Percentiles rank a stretch among this genome's conserved stretches.
Conservation (phyloP, 352 stramenopile genomes). For the Aphanomyces invadans region DNA sequence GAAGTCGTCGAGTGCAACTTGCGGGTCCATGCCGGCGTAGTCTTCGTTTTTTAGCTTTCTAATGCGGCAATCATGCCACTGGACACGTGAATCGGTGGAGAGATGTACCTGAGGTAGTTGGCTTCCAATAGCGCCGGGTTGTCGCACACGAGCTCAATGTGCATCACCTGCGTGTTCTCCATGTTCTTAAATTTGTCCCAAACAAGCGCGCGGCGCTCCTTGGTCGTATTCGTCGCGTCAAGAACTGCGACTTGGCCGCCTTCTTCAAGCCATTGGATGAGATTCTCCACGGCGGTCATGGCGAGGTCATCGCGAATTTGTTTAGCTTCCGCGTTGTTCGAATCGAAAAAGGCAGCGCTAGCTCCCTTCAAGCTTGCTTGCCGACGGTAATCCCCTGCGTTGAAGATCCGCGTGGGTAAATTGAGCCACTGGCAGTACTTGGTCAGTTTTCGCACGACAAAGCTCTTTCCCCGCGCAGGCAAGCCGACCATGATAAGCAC, state of each 20-base stretch:
- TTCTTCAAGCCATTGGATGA: slow-evolving; percentile 89
- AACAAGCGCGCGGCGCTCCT: slow-evolving; percentile 38
- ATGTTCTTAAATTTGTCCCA: slow-evolving; percentile 23
- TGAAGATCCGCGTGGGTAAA: slow-evolving; percentile 89
- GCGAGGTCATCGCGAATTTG: slow-evolving; percentile 71
- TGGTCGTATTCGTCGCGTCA: slow-evolving; percentile 94
- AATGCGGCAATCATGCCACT: too few relatives aligned
- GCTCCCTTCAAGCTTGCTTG: slow-evolving; percentile 59
- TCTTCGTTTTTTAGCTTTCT: slow-evolving; percentile 84
- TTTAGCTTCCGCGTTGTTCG: slow-evolving; percentile 77
- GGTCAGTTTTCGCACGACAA: slow-evolving; percentile 90
- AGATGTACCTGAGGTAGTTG: slow-evolving; percentile 83
- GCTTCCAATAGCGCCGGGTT: slow-evolving; percentile 85
- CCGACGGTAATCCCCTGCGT: slow-evolving; percentile 90
- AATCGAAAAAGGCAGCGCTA: slow-evolving; percentile 87
- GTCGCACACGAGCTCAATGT: slow-evolving; percentile 94
- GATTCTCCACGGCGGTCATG: slow-evolving; percentile 34
- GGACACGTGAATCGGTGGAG: too few relatives aligned
- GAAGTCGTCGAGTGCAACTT: slow-evolving; percentile 86
- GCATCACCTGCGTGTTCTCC: slow-evolving; percentile 81
- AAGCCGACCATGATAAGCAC: slow-evolving; percentile 92
- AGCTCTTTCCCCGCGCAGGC: slow-evolving; percentile 92
- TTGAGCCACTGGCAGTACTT: slow-evolving; percentile 92
- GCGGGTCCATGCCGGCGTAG: slow-evolving; percentile 76
- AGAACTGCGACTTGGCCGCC: slow-evolving; percentile 89